Base-by-base conservation (phyloP, 352 stramenopile genomes). In the Aphanomyces euteiches region DNA sequence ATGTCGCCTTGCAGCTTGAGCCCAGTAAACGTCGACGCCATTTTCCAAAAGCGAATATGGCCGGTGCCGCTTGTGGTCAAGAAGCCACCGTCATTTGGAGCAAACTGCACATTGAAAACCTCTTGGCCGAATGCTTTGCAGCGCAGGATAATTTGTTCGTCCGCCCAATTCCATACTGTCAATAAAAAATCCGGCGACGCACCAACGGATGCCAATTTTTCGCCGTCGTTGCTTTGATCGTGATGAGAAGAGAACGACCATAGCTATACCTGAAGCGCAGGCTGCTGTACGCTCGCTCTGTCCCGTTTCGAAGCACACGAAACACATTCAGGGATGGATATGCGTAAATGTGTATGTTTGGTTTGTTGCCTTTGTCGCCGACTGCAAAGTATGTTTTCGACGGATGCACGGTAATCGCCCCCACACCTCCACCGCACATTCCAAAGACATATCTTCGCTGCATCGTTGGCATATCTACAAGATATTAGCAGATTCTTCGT, bases 21-120 rank as follows among this genome's bases (percentile, higher is more conserved):
- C 3, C 95, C 94, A 8, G 95, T 98, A 71, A 98, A 98, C 38
- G 94, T 98, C n/a, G 81, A 81, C 39, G 95, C 92, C 90, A 98
- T 98, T 68, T 94, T 93, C 95, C 94, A 98, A 74, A 98, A 97
- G 3, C 94, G 90, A 71, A 98, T 97, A 74, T 98, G 94, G 2
- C 92, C 93, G 3, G 96, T 90, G 53, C 93, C 95, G 50, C 87
- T 96, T 0, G 94, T 98, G 8, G 89, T 93, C 28, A 98, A 80
- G 64, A 95, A 92, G 7, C 91, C 91, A n/a, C 81, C 88, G 72
- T 98, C 89, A 13, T 79, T 79, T 4, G 85, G 86, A 3, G 89
- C 90, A 70, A 98, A 98, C 15, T 80, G 77, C 38, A 98, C 93
- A 69, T 81, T 93, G 73, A 91, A 98, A 5, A 98, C 88, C 21